phyloP scores from a whole-genome alignment of 352 stramenopile species.

The Phytophthora capsici region DNA sequence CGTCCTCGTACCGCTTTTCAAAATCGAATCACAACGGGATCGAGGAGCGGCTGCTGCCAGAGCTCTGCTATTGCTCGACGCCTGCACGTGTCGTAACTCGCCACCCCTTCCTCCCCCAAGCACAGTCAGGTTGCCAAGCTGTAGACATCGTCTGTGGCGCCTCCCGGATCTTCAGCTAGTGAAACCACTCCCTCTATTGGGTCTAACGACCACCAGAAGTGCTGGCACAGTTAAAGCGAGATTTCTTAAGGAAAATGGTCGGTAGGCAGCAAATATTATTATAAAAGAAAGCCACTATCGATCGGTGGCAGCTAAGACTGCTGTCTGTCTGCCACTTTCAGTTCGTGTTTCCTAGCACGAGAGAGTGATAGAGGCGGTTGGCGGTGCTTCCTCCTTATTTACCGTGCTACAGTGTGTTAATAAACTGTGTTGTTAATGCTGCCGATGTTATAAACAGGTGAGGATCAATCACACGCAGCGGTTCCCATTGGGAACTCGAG shows the following conservation, averaged over 20 bases:
- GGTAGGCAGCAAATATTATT: constrained; percentile 16
- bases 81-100: not conserved
- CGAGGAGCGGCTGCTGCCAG: constrained; percentile 1
- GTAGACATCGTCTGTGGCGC: not conserved
- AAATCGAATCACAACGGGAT: too few relatives aligned
- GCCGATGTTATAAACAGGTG: constrained; percentile 38
- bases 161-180: not conserved
- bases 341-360: not conserved
- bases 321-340: constrained; percentile 9
- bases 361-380: constrained; percentile 9
- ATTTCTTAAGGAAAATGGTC: constrained; percentile 25
- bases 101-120: not conserved
- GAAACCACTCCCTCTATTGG: not conserved
- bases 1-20: too few relatives aligned
- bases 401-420: constrained; percentile 15
- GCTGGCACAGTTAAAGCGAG: constrained; percentile 12
- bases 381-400: constrained; percentile 5
- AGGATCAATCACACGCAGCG: constrained; percentile 55
- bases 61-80: constrained; percentile 2
- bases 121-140: not conserved
- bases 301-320: constrained; percentile 9
- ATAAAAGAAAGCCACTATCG: constrained; percentile 14
- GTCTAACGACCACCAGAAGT: not conserved
- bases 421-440: constrained; percentile 21
- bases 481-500: constrained; percentile 66